phyloP scores from a whole-genome alignment of 2,329 filamentous ascomycete species.

The Monilinia fructicola region DNA sequence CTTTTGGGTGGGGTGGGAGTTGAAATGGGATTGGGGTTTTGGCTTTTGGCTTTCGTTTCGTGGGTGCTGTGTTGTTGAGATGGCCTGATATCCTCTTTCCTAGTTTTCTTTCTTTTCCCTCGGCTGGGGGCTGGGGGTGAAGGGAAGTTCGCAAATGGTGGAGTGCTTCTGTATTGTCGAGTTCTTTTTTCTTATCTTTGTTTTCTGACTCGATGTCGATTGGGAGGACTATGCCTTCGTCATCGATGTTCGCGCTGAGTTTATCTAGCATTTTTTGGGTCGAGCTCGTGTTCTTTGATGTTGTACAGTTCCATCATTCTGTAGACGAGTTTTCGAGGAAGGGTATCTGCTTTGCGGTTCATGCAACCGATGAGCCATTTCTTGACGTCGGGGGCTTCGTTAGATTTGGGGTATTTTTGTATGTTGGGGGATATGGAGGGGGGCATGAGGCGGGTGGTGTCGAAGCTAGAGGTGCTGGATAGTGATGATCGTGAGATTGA shows the following conservation, averaged over 20 bases:
- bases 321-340: conserved; percentile 29
- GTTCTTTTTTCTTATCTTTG: neutral
- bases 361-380: conserved; percentile 34
- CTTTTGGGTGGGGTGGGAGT: neutral
- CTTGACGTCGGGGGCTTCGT: conserved; percentile 32
- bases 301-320: conserved; percentile 35
- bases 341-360: conserved; percentile 32
- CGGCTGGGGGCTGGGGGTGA: neutral
- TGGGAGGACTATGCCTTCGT: conserved; percentile 27
- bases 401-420: conserved; percentile 24
- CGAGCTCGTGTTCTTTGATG: conserved; percentile 32
- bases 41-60: neutral
- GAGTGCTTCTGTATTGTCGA: neutral
- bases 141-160: neutral
- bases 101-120: neutral
- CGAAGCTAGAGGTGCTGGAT: conserved; percentile 18
- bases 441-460: conserved; percentile 32
- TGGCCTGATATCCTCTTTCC: neutral
- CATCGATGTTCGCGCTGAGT: conserved; percentile 23
- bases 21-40: neutral
- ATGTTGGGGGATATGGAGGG: conserved; percentile 25
- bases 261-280: conserved; percentile 24
- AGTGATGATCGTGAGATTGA: neutral
- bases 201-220: neutral
- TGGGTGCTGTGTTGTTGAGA: neutral